These are phyloP conservation scores for Castanea sativa DNA, from an alignment of 306 rosid genomes.

Conservation along the genomic window DNA sequence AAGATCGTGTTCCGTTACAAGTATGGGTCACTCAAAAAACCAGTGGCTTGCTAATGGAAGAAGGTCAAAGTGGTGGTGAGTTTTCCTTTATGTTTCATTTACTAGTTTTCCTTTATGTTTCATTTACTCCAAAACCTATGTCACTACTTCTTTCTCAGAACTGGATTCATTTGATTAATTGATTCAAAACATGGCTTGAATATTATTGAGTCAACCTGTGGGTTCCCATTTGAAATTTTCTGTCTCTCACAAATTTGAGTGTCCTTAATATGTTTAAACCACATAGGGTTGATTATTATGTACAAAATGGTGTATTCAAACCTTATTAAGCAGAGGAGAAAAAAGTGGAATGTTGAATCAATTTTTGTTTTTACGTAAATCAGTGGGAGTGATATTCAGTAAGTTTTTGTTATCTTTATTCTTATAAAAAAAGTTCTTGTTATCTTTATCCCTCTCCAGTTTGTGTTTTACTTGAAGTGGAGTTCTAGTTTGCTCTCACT, in stretches of 20 bases:
- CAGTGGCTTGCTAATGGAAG: constrained; percentile 62
- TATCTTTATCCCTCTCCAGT: neutral
- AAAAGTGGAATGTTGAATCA: neutral
- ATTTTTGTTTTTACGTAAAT: neutral
- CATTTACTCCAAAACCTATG: neutral
- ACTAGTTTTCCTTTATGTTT: constrained; percentile 20
- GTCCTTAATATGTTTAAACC: neutral
- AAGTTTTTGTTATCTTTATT: neutral
- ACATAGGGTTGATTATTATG: neutral
- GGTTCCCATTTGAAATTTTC: neutral
- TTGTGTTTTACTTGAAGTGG: neutral
- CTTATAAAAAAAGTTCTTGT: neutral
- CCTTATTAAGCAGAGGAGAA: neutral
- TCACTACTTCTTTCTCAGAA: constrained; percentile 12
- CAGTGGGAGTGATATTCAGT: neutral
- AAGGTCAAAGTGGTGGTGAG: constrained; percentile 59
- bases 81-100: constrained; percentile 17
- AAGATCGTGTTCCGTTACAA: constrained; percentile 85
- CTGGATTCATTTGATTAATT: neutral
- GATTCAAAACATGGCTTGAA: neutral
- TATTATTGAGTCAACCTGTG: neutral
- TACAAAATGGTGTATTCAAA: neutral
- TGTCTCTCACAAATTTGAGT: neutral
- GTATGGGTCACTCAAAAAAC: constrained; percentile 89
- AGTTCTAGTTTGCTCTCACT: neutral